Evolutionary conservation across 23 red algal genomes (phyloP), one percentile per base, ranked within the genome.

Genomic region (Gracilaria gracilis): DNA sequence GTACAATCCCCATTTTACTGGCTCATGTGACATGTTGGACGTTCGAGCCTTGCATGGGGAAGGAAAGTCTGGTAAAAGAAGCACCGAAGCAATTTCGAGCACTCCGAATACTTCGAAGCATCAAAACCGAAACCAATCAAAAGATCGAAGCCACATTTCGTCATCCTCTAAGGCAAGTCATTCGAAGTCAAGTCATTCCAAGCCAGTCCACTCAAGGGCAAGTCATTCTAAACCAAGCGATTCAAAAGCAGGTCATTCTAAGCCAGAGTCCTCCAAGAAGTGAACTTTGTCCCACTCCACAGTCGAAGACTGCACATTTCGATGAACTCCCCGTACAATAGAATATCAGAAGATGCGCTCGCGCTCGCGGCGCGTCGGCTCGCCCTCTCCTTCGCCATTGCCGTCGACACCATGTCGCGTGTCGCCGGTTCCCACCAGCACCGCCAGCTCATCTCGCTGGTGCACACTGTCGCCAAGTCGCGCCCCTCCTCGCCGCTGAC

Each of bases 161-260:
- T 35, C 66, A 37, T 71, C 66, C 19, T 37, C 66, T 20, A 71
- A 71, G 32, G 66, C 27, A 71, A 71, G 66, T 71, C 57, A 59
- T 25, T 59, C 57, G 6, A 59, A 59, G 21, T 7, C 57, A 59
- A 59, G n/a, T 59, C 57, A 40, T 71, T 71, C 66, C 2, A 19
- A 14, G 5, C 4, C 66, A 15, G n/a, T n/a, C n/a, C n/a, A n/a
- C n/a, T 36, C 7, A 13, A 71, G 36, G 32, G 66, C 9, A 71
- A 71, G 66, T 37, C 29, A 37, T 37, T 71, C 66, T 6, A n/a
- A n/a, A n/a, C n/a, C n/a, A n/a, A n/a, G n/a, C n/a, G n/a, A n/a
- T n/a, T n/a, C n/a, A n/a, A n/a, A n/a, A n/a, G n/a, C n/a, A n/a
- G n/a, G n/a, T n/a, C n/a, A n/a, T n/a, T n/a, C n/a, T n/a, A n/a